Conservation (phyloP, 805 yeast species). For the Teunomyces kruisii region DNA sequence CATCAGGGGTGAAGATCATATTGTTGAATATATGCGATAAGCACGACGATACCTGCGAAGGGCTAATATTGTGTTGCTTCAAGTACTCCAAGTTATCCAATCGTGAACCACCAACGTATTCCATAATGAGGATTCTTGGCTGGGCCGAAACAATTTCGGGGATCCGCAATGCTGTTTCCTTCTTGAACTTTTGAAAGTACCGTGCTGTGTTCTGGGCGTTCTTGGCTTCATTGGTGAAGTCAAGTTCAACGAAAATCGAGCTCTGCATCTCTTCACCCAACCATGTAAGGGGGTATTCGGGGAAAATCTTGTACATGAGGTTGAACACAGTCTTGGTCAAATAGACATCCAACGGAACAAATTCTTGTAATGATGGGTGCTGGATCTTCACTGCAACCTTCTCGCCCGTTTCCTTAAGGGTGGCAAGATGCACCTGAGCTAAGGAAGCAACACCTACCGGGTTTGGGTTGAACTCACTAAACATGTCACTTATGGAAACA, state of each 20-base stretch:
- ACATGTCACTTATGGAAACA: conserved; percentile 55
- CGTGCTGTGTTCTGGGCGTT: conserved; percentile 72
- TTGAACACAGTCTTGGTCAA: conserved; percentile 75
- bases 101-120: conserved; percentile 76
- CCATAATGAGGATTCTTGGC: conserved; percentile 81
- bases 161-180: conserved; percentile 71
- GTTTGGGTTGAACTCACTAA: conserved; percentile 59
- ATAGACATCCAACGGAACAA: conserved; percentile 86
- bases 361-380: conserved; percentile 83
- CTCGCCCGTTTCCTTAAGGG: conserved; percentile 53
- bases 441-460: conserved; percentile 96
- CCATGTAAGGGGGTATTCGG: conserved; percentile 94
- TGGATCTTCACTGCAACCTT: conserved; percentile 93
- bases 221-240: conserved; percentile 81
- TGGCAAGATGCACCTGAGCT: conserved; percentile 92
- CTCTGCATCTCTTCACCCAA: conserved; percentile 88
- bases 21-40: conserved; percentile 87
- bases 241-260: conserved; percentile 87
- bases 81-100: conserved; percentile 73
- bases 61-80: conserved; percentile 60
- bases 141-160: conserved; percentile 71
- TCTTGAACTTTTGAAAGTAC: conserved; percentile 58
- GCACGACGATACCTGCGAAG: conserved; percentile 80
- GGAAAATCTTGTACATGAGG: conserved; percentile 75
- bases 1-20: conserved; percentile 93